A percentile compares a stretch with the other conserved stretches of the same genome.
Conservation (phyloP, 2,329 filamentous ascomycete species). For the Aspergillus piperis region DNA sequence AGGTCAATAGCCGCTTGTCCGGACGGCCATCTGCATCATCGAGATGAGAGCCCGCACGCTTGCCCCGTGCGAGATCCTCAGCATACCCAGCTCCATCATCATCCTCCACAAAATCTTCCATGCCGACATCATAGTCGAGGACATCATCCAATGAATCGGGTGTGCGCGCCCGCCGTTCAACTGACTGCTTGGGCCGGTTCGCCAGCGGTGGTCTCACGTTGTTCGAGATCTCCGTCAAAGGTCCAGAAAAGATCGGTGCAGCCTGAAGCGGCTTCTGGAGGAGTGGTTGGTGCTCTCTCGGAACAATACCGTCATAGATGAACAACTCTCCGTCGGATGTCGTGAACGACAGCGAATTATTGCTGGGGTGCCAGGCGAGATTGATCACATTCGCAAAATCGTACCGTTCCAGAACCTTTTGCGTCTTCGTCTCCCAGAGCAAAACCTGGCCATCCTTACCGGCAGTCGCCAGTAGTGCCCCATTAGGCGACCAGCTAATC, state of each 20-base stretch:
- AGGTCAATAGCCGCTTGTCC: constrained; percentile 54
- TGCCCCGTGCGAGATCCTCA: constrained; percentile 62
- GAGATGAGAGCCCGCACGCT: constrained; percentile 58
- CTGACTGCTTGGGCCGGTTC: constrained; percentile 59
- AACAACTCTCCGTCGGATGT: constrained; percentile 91
- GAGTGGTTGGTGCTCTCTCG: constrained; percentile 50
- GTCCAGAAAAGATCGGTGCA: constrained; percentile 83
- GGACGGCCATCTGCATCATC: constrained; percentile 47
- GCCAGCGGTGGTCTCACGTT: constrained; percentile 60
- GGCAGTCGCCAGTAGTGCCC: constrained; percentile 73
- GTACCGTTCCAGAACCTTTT: constrained; percentile 74
- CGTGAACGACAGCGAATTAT: constrained; percentile 88
- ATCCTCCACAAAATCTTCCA: constrained; percentile 86
- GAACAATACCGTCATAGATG: constrained; percentile 68
- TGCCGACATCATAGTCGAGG: constrained; percentile 64
- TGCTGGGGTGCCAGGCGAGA: constrained; percentile 84
- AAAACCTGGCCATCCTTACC: constrained; percentile 52
- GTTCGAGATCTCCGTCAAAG: constrained; percentile 67
- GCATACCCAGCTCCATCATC: constrained; percentile 93
- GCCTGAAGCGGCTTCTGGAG: constrained; percentile 64
- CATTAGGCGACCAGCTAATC: constrained; percentile 91
- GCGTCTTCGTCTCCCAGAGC: constrained; percentile 88
- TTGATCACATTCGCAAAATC: constrained; percentile 84
- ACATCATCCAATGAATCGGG: constrained; percentile 80
- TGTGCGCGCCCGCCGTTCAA: constrained; percentile 59